Evolutionary conservation across 2,329 filamentous ascomycete genomes (phyloP).

Genomic region (Epichloe scottii): DNA sequence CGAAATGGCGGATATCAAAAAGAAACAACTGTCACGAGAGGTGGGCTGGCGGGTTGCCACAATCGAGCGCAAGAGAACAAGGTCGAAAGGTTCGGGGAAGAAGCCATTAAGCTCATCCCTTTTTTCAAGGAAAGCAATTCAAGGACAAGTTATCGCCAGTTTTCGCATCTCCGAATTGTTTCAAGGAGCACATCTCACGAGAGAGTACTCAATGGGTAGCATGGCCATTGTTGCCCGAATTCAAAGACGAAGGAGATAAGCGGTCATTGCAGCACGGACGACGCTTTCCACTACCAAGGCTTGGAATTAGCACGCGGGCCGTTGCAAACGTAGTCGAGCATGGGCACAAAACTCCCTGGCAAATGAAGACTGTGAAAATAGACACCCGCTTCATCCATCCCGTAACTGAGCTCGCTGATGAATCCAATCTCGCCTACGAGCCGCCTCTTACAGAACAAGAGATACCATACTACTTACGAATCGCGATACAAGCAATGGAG

Average conservation of each 20-base stretch:
- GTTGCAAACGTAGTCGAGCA: constrained; percentile 6
- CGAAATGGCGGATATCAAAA: constrained; percentile 16
- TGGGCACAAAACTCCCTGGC: constrained; percentile 15
- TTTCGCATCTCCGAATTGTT: constrained; percentile 21
- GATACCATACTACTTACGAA: constrained; percentile 5
- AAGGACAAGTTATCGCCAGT: constrained; percentile 20
- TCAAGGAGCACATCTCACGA: constrained; percentile 14
- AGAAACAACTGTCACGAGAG: constrained; percentile 13
- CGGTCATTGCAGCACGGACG: constrained; percentile 14
- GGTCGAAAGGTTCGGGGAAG: neutral
- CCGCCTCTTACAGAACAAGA: constrained; percentile 4
- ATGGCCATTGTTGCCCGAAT: constrained; percentile 24
- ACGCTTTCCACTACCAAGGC: constrained; percentile 21
- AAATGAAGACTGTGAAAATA: constrained; percentile 14
- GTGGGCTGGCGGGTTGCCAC: constrained; percentile 13
- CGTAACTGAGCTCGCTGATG: neutral
- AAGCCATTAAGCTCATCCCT: constrained; percentile 4
- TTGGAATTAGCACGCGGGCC: constrained; percentile 10
- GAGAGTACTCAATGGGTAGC: constrained; percentile 10
- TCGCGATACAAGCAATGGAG: constrained; percentile 3
- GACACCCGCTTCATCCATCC: constrained; percentile 10
- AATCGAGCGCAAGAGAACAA: constrained; percentile 8
- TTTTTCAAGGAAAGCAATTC: constrained; percentile 17
- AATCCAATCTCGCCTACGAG: neutral
- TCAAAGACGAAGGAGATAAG: constrained; percentile 24